Percentiles rank a stretch among this genome's conserved stretches.
These are phyloP conservation scores for Cyberlindnera samutprakarnensis DNA, from an alignment of 805 yeast genomes.

Conservation along the genomic window DNA sequence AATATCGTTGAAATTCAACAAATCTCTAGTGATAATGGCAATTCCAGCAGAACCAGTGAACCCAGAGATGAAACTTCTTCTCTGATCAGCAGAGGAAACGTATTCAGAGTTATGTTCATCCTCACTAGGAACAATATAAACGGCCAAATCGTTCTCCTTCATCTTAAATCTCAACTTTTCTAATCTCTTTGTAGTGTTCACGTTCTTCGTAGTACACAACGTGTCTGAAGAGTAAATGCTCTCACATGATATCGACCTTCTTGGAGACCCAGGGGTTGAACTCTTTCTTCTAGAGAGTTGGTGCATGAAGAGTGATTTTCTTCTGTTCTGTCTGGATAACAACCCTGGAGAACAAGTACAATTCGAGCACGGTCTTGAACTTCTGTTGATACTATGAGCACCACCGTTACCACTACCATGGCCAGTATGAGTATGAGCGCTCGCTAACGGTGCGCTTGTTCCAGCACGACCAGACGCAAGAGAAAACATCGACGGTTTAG, in stretches of 20 bases:
- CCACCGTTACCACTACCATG: constrained; percentile 6
- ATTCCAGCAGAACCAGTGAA: constrained; percentile 93
- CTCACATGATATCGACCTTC: constrained; percentile 23
- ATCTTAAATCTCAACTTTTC: constrained; percentile 54
- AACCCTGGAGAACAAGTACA: constrained; percentile 85
- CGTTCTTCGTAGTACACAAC: constrained; percentile 31
- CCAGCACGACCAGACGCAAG: constrained; percentile 23
- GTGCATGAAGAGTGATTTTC: constrained; percentile 47
- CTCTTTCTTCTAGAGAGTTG: constrained; percentile 28
- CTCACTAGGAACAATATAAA: constrained; percentile 77
- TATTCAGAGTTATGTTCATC: constrained; percentile 95
- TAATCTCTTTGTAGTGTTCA: constrained; percentile 56
- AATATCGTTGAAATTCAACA: constrained; percentile 31
- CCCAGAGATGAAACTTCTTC: constrained; percentile 77
- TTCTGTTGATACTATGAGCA: constrained; percentile 18
- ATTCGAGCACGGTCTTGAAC: constrained; percentile 52
- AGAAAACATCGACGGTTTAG: constrained; percentile 37
- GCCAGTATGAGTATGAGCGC: no score
- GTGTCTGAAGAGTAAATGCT: constrained; percentile 32
- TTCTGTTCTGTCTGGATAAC: constrained; percentile 55
- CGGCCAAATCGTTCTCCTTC: constrained; percentile 55
- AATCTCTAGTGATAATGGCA: constrained; percentile 64
- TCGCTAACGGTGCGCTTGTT: constrained; percentile 3
- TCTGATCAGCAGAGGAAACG: constrained; percentile 71
- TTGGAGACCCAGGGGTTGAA: constrained; percentile 15